Conservation (phyloP, 202 grass and related monocot genomes). For the Digitaria exilis region DNA sequence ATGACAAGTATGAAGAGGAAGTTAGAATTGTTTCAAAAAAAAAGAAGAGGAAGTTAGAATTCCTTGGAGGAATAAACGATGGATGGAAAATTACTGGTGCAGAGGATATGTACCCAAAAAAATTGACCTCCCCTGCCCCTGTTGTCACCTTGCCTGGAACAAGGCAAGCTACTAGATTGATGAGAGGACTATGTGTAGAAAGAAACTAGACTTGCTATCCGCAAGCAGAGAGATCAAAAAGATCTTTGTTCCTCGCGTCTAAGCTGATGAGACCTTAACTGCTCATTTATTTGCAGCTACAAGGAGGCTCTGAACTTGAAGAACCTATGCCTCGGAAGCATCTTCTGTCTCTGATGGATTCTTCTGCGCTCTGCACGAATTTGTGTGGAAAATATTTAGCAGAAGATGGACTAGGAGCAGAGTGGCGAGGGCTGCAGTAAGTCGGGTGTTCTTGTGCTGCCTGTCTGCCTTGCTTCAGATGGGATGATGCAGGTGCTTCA, state of each 20-base stretch:
- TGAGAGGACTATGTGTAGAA: not conserved
- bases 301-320: constrained; percentile 25
- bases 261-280: not conserved
- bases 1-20: not conserved
- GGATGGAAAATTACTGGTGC: not conserved
- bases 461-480: not conserved
- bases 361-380: not conserved
- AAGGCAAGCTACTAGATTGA: not conserved
- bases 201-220: not conserved
- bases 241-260: not conserved
- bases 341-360: not conserved
- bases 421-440: not conserved
- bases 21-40: too few species aligned
- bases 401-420: not conserved
- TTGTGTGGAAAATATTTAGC: not conserved
- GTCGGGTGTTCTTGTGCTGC: not conserved
- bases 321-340: constrained; percentile 17
- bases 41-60: not conserved
- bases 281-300: not conserved
- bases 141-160: not conserved
- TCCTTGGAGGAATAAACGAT: not conserved
- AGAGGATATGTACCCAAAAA: not conserved
- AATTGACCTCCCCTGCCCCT: not conserved
- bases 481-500: not conserved
- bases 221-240: not conserved